Percentiles rank a stretch among this genome's conserved stretches.
Conservation (phyloP, 208 protist species). For the Acanthamoeba sp. region DNA sequence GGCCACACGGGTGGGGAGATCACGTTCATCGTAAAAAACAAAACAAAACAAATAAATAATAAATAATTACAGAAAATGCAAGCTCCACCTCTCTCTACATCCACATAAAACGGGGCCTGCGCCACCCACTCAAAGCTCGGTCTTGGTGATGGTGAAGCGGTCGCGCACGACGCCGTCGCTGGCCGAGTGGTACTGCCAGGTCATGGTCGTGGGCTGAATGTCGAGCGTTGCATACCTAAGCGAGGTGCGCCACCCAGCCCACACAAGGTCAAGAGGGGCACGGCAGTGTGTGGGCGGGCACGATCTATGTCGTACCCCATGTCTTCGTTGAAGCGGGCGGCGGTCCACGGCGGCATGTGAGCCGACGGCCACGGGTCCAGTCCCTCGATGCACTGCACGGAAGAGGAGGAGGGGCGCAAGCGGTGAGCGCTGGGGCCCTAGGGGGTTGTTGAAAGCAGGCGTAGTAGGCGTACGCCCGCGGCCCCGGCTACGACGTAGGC, state of each 20-base stretch:
- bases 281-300: no score
- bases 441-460: background rate
- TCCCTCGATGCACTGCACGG: background rate
- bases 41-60: no score
- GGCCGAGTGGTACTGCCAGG: constrained; percentile 18
- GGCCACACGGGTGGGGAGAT: no score
- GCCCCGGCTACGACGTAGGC: constrained; percentile 43
- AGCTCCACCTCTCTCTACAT: no score
- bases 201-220: constrained; percentile 3
- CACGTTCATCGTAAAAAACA: no score
- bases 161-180: background rate
- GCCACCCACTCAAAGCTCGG: background rate
- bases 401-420: background rate
- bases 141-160: constrained; percentile 64
- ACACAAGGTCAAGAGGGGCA: no score
- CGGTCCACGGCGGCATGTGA: background rate
- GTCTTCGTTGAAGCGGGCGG: constrained; percentile 36
- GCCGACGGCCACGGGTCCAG: constrained; percentile 29
- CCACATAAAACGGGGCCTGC: no score
- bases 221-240: background rate
- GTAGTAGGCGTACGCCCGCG: constrained; percentile 12
- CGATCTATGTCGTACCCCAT: constrained; percentile 32
- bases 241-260: no score
- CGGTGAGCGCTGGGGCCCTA: background rate
- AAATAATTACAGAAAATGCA: no score